phyloP scores from a whole-genome alignment of 345 rosid species.

The Anacardium occidentale region DNA sequence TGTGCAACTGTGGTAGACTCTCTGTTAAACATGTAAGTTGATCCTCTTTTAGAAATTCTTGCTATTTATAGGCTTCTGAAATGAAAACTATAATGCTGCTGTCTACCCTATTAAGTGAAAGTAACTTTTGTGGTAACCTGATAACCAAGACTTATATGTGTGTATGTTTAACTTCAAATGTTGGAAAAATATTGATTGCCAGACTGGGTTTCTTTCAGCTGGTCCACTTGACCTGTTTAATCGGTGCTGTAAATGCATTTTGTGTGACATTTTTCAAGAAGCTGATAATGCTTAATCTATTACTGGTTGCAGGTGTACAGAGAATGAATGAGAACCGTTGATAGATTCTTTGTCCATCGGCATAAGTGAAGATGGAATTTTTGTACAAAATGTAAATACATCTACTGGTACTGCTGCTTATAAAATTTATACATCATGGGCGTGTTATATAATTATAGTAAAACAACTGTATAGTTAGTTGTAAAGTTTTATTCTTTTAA shows the following conservation, averaged over 20 bases:
- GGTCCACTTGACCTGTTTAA: background rate
- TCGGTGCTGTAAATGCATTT: background rate
- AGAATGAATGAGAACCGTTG: background rate
- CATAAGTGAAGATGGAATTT: constrained; percentile 21
- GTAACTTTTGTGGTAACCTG: background rate
- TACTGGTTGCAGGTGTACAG: constrained; percentile 32
- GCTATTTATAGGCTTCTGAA: constrained; percentile 2
- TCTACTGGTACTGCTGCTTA: background rate
- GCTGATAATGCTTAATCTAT: background rate
- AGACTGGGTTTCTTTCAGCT: background rate
- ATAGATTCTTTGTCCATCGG: constrained; percentile 33
- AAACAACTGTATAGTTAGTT: constrained; percentile 11
- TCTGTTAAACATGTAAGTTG: constrained; percentile 2
- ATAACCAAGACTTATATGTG: too few species aligned
- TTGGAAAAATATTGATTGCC: background rate
- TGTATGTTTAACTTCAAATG: too few species aligned
- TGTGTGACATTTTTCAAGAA: background rate
- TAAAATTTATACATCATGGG: constrained; percentile 9
- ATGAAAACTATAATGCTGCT: background rate
- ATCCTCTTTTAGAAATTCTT: background rate
- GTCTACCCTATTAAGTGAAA: background rate
- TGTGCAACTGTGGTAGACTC: background rate
- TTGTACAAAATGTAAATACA: constrained; percentile 38
- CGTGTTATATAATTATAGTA: constrained; percentile 23
- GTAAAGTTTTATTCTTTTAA: constrained; percentile 29